These are phyloP conservation scores for Ceriops tagal DNA, from an alignment of 345 rosid genomes.

Conservation along the genomic window DNA sequence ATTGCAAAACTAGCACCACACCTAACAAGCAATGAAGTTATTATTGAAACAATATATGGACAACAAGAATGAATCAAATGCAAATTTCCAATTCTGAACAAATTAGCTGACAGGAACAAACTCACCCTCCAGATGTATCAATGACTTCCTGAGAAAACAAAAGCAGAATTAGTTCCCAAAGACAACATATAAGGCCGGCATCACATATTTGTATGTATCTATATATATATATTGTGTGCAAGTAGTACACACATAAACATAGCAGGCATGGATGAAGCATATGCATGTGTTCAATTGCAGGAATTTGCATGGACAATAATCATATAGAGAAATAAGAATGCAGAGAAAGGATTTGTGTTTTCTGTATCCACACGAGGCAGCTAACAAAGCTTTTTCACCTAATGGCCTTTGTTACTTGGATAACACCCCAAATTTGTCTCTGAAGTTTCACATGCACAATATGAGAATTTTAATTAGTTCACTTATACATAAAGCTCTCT, in stretches of 20 bases:
- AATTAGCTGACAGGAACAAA: slow-evolving; percentile 4
- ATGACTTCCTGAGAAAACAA: slow-evolving; percentile 57
- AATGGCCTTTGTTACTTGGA: no score
- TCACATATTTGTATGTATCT: not conserved
- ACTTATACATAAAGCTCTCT: no score
- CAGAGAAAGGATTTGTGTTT: no score
- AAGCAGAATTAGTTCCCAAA: slow-evolving; percentile 13
- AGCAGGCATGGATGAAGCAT: no score
- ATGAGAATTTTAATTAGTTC: no score
- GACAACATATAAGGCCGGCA: not conserved
- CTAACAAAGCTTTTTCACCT: no score
- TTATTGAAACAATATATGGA: not conserved
- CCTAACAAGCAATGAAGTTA: slow-evolving; percentile 30
- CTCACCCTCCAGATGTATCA: slow-evolving; percentile 94
- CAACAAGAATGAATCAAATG: not conserved
- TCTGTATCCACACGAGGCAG: no score
- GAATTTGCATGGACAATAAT: no score
- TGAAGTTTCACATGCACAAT: no score
- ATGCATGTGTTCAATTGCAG: no score
- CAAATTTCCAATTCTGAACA: not conserved
- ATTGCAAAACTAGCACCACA: slow-evolving; percentile 79
- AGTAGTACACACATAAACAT: not conserved
- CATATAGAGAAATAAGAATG: no score
- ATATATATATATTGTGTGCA: not conserved
- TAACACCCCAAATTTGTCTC: no score